Evolutionary conservation across 305 asterid species (phyloP).

Genomic region (Fraxinus sp.): DNA sequence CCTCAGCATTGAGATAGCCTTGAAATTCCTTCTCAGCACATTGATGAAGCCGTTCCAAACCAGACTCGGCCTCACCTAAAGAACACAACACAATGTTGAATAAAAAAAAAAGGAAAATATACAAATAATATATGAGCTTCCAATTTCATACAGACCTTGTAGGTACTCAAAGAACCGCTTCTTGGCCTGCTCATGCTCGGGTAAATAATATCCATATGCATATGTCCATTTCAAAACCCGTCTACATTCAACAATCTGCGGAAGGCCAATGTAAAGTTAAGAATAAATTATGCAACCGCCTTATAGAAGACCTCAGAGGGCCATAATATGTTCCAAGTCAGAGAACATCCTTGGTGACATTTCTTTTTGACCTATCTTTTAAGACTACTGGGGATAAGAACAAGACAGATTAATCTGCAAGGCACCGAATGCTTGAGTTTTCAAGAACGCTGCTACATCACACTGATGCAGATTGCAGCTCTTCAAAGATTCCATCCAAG

Average conservation of each 20-base stretch:
- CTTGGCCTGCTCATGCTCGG: conserved; percentile 71
- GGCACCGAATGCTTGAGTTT: neutral
- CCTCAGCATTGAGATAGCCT: conserved; percentile 62
- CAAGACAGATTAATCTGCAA: conserved; percentile 10
- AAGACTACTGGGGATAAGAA: conserved; percentile 1
- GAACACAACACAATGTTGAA: conserved; percentile 22
- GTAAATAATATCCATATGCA: conserved; percentile 86
- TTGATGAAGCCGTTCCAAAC: conserved; percentile 91
- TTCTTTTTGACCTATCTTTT: neutral
- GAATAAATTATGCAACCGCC: conserved; percentile 9
- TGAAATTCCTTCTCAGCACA: conserved; percentile 92
- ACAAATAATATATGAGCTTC: conserved; percentile 14
- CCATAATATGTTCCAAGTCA: neutral
- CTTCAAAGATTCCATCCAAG: neutral
- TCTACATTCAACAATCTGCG: conserved; percentile 90
- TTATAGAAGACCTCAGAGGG: conserved; percentile 18
- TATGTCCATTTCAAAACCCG: conserved; percentile 93
- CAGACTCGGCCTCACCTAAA: conserved; percentile 92
- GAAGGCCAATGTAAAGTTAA: conserved; percentile 25
- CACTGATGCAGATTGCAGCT: neutral
- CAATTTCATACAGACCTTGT: conserved; percentile 52
- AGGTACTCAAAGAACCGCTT: conserved; percentile 88
- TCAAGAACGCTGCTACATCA: neutral
- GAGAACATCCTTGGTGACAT: neutral
- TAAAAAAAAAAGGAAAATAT: conserved; percentile 14